A percentile compares a stretch with the other conserved stretches of the same genome.
Evolutionary conservation across 192 early-diverging fungal genomes (phyloP).

Genomic region (Geranomyces variabilis): DNA sequence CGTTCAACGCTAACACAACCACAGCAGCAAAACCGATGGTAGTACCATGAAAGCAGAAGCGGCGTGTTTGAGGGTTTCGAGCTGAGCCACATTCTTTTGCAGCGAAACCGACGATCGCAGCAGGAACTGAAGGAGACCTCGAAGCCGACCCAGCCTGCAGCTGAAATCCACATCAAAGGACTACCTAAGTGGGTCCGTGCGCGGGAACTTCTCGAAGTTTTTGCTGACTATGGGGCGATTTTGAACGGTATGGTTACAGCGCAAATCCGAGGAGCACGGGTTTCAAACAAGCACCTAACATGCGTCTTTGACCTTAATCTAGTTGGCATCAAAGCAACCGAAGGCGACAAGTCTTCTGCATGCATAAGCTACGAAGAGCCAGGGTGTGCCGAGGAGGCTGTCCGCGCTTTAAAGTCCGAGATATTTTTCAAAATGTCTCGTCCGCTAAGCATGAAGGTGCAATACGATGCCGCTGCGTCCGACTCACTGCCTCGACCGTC

Average conservation of each 20-base stretch:
- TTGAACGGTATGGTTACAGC: slow-evolving; percentile 44
- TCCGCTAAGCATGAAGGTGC: slow-evolving; percentile 40
- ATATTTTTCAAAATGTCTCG: slow-evolving; percentile 41
- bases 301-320: too few species aligned
- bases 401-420: slow-evolving; percentile 36
- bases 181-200: slow-evolving; percentile 48
- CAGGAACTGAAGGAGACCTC: neutral
- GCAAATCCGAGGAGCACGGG: neutral
- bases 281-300: neutral
- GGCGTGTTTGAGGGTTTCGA: too few species aligned
- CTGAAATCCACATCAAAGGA: slow-evolving; percentile 46
- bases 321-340: slow-evolving; percentile 37
- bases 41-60: neutral
- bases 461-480: slow-evolving; percentile 19
- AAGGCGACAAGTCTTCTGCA: slow-evolving; percentile 39
- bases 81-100: neutral
- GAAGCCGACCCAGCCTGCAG: slow-evolving; percentile 2
- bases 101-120: neutral
- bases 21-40: neutral
- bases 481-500: neutral
- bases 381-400: slow-evolving; percentile 40
- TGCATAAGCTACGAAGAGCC: slow-evolving; percentile 46
- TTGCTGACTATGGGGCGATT: slow-evolving; percentile 48
- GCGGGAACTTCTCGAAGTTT: slow-evolving; percentile 44
- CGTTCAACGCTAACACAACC: neutral